Conservation (phyloP, 1,284 basidiomycete genomes). For the Malassezia brasiliensis region DNA sequence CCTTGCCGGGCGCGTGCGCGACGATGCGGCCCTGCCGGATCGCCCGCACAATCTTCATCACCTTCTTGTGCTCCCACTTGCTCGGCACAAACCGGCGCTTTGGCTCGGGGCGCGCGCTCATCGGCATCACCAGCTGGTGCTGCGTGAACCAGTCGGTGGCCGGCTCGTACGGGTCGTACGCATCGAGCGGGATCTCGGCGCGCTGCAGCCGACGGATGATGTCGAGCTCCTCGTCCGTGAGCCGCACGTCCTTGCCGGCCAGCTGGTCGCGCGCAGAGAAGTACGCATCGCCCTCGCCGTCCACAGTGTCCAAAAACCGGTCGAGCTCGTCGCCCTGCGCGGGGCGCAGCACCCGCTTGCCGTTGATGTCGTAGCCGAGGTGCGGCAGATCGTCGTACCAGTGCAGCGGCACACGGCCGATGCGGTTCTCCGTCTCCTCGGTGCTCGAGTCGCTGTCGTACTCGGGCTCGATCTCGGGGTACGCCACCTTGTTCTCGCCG, state of each 20-base stretch:
- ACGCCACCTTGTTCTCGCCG: conserved; percentile 76
- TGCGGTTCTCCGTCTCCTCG: conserved; percentile 85
- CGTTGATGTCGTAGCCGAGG: conserved; percentile 91
- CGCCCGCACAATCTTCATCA: conserved; percentile 99
- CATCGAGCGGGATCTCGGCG: conserved; percentile 80
- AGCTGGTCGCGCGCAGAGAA: conserved; percentile 87
- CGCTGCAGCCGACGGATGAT: conserved; percentile 82
- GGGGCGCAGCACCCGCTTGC: conserved; percentile 84
- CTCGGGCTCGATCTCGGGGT: conserved; percentile 81
- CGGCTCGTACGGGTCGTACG: conserved; percentile 72
- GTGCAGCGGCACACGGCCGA: conserved; percentile 89
- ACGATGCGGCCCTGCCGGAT: conserved; percentile 90
- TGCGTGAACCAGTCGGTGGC: conserved; percentile 96
- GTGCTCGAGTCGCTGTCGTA: conserved; percentile 96
- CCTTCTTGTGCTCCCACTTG: conserved; percentile 99
- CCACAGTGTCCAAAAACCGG: conserved; percentile 87
- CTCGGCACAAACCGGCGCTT: conserved; percentile 93
- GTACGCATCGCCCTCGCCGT: conserved; percentile 77
- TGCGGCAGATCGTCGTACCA: conserved; percentile 99
- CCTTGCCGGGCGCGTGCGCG: conserved; percentile 68
- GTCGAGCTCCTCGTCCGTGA: conserved; percentile 84
- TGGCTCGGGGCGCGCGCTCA: conserved; percentile 83
- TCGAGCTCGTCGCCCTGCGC: conserved; percentile 94
- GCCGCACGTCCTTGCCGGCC: conserved; percentile 70
- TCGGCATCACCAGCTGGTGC: conserved; percentile 83